A percentile compares a stretch with the other conserved stretches of the same genome.
Evolutionary conservation across 208 protist species (phyloP).

Genomic region (Trypanosoma rangeli): DNA sequence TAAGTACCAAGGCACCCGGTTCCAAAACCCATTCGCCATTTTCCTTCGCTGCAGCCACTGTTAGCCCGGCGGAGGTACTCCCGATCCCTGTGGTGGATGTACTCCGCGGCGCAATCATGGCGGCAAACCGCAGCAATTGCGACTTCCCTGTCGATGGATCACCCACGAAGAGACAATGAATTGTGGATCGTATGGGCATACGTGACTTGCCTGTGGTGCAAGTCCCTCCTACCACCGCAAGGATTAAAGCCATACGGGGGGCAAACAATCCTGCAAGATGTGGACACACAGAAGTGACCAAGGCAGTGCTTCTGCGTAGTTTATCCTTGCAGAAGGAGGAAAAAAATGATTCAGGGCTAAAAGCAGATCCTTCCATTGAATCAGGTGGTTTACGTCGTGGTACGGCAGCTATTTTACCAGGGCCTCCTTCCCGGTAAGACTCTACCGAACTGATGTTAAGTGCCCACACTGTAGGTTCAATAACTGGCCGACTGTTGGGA

Average conservation of each 20-base stretch:
- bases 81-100: slow-evolving; percentile 91
- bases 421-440: slow-evolving; percentile 58
- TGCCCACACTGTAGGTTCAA: slow-evolving; percentile 82
- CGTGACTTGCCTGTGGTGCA: slow-evolving; percentile 56
- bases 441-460: slow-evolving; percentile 79
- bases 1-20: slow-evolving; percentile 95
- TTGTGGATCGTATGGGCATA: slow-evolving; percentile 88
- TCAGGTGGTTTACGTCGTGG: slow-evolving; percentile 24
- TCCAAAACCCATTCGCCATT: slow-evolving; percentile 94
- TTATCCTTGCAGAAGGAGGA: slow-evolving; percentile 51
- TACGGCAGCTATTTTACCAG: slow-evolving; percentile 16
- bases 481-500: slow-evolving; percentile 56
- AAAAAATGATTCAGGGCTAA: slow-evolving; percentile 81
- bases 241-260: slow-evolving; percentile 74
- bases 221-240: slow-evolving; percentile 69
- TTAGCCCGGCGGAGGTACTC: slow-evolving; percentile 91
- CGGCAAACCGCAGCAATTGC: slow-evolving; percentile 86
- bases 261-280: slow-evolving; percentile 83
- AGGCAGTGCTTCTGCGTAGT: slow-evolving; percentile 41
- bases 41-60: slow-evolving; percentile 88
- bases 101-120: slow-evolving; percentile 74
- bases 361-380: slow-evolving; percentile 42
- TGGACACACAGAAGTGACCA: slow-evolving; percentile 64
- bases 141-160: slow-evolving; percentile 99
- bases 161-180: slow-evolving; percentile 98